phyloP scores from a whole-genome alignment of 2,329 filamentous ascomycete genomes.

The Lecanicillium sp. region DNA sequence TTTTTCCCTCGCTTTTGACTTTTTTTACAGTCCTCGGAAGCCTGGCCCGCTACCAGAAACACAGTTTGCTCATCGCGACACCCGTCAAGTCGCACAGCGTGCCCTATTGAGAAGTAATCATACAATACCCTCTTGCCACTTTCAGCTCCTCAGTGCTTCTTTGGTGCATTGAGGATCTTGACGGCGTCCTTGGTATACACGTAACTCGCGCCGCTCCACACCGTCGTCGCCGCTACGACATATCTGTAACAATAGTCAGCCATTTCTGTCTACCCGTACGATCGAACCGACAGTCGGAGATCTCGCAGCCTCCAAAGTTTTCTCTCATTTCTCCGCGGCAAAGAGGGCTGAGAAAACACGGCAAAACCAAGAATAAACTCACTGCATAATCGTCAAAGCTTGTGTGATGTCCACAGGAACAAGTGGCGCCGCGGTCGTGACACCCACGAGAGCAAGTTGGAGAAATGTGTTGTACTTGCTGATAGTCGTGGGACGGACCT shows the following conservation, averaged over 20 bases:
- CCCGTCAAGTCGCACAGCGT: too few relatives aligned
- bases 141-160: too few relatives aligned
- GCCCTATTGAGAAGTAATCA: too few relatives aligned
- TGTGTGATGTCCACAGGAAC: constrained; percentile 51
- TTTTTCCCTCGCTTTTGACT: too few relatives aligned
- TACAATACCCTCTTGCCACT: too few relatives aligned
- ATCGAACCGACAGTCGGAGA: too few relatives aligned
- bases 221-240: constrained; percentile 78
- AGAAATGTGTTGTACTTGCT: constrained; percentile 93
- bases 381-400: constrained; percentile 59
- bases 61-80: too few relatives aligned
- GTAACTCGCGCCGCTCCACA: constrained; percentile 93
- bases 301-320: too few relatives aligned
- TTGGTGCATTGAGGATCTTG: constrained; percentile 59
- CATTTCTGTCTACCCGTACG: too few relatives aligned
- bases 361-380: constrained; percentile 28
- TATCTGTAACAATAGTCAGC: constrained; percentile 47
- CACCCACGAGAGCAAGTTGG: constrained; percentile 79
- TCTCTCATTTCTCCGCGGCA: background rate
- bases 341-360: background rate
- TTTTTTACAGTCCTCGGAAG: too few relatives aligned
- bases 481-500: constrained; percentile 76
- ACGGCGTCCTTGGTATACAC: constrained; percentile 86
- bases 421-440: constrained; percentile 75
- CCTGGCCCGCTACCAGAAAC: too few relatives aligned